Percentiles rank a stretch among this genome's conserved stretches.
phyloP scores from a whole-genome alignment of 1,284 basidiomycete genomes.

The Ustilago hordei region DNA sequence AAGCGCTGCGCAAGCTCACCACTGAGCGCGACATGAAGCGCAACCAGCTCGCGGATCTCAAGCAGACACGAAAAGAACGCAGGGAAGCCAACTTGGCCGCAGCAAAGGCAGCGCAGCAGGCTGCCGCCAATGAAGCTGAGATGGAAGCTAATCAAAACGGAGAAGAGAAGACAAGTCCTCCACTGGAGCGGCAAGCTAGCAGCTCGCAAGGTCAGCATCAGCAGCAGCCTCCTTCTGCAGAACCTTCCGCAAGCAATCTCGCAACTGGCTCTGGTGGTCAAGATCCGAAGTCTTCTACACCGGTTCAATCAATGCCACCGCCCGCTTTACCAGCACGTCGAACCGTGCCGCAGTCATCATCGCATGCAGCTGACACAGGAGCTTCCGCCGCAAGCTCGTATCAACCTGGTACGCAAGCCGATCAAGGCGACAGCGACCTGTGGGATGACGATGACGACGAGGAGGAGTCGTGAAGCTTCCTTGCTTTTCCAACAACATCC shows the following conservation, averaged over 20 bases:
- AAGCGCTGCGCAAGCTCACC: conserved; percentile 62
- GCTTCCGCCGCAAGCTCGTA: not conserved
- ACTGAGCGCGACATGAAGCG: conserved; percentile 66
- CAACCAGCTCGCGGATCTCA: conserved; percentile 62
- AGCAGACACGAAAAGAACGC: conserved; percentile 58
- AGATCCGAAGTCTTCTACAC: conserved; percentile 1
- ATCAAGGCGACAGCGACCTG: conserved; percentile 44
- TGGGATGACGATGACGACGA: conserved; percentile 46
- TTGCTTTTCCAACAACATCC: not conserved
- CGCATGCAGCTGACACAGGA: not conserved
- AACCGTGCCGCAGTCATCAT: conserved; percentile 6
- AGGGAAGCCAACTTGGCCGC: conserved; percentile 61
- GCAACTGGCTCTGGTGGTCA: conserved; percentile 1
- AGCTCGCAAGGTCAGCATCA: not conserved
- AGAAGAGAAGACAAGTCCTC: conserved; percentile 1
- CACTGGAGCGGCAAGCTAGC: conserved; percentile 38
- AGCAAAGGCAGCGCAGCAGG: conserved; percentile 49
- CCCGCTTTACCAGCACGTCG: conserved; percentile 39
- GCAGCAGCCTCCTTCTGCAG: not conserved
- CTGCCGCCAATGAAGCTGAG: conserved; percentile 20
- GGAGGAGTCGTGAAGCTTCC: not conserved
- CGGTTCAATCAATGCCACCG: conserved; percentile 36
- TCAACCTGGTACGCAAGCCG: conserved; percentile 1
- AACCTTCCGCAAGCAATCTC: not conserved
- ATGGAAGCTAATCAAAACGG: conserved; percentile 17